These are phyloP conservation scores for Colletotrichum plurivorum DNA, from an alignment of 2,329 filamentous ascomycete species.

Conservation along the genomic window DNA sequence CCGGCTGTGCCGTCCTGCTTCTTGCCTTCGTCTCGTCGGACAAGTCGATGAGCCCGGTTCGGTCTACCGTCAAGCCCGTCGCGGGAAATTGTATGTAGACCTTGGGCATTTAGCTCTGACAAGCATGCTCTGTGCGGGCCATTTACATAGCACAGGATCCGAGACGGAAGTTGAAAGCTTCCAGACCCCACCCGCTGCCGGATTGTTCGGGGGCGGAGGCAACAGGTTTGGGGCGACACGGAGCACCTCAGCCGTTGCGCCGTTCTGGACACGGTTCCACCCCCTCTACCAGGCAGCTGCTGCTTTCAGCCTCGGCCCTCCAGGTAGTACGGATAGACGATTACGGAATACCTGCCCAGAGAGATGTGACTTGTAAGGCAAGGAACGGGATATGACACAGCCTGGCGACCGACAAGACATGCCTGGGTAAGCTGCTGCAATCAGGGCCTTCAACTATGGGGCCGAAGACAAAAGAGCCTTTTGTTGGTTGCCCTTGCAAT, in stretches of 20 bases:
- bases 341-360: too few relatives aligned
- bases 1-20: neutral
- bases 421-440: too few relatives aligned
- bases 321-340: too few relatives aligned
- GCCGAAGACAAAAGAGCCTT: neutral
- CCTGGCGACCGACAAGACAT: too few relatives aligned
- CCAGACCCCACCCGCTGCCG: slow-evolving; percentile 10
- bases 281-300: slow-evolving; percentile 15
- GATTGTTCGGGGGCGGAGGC: slow-evolving; percentile 24
- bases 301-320: neutral
- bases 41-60: slow-evolving; percentile 7
- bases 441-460: neutral
- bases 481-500: slow-evolving; percentile 10
- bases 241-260: slow-evolving; percentile 33
- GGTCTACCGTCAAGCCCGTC: neutral
- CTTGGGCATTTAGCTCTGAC: slow-evolving; percentile 7
- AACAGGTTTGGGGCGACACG: slow-evolving; percentile 27
- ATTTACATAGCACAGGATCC: slow-evolving; percentile 24
- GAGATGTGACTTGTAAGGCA: too few relatives aligned
- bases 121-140: slow-evolving; percentile 10
- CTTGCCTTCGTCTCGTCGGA: neutral
- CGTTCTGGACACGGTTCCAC: slow-evolving; percentile 34
- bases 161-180: slow-evolving; percentile 23
- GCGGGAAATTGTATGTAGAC: slow-evolving; percentile 22
- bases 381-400: too few relatives aligned